phyloP scores from a whole-genome alignment of 1,139 yeast genomes.

The Yamadazyma oceani region DNA sequence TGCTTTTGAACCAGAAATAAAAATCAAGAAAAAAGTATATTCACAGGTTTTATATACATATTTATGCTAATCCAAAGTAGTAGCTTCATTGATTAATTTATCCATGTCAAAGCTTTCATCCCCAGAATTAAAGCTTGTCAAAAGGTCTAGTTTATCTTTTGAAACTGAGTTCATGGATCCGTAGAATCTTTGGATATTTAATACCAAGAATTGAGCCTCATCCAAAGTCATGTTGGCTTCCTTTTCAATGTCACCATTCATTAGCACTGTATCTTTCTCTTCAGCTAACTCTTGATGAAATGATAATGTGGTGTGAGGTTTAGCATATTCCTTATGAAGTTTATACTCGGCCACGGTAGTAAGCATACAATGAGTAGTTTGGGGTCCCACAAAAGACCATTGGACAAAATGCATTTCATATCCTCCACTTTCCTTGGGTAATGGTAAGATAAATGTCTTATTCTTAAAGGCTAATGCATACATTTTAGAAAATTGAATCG shows the following conservation, averaged over 20 bases:
- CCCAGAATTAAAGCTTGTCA: slow-evolving; percentile 71
- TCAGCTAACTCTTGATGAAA: slow-evolving; percentile 79
- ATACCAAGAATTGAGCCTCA: slow-evolving; percentile 75
- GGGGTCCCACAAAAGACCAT: slow-evolving; percentile 87
- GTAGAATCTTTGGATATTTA: slow-evolving; percentile 86
- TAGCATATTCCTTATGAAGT: slow-evolving; percentile 86
- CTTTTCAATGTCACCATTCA: slow-evolving; percentile 83
- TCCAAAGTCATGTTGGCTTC: slow-evolving; percentile 65
- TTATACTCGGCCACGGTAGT: slow-evolving; percentile 93
- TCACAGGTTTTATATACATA: slow-evolving; percentile 6
- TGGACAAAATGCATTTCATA: slow-evolving; percentile 90
- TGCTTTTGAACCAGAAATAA: slow-evolving; percentile 7
- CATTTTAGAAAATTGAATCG: slow-evolving; percentile 57
- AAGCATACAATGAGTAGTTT: slow-evolving; percentile 85
- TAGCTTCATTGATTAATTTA: slow-evolving; percentile 65
- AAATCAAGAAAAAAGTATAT: neutral
- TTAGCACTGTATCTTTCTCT: slow-evolving; percentile 66
- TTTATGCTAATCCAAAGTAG: slow-evolving; percentile 54
- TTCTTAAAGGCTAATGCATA: slow-evolving; percentile 67
- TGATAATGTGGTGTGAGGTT: slow-evolving; percentile 89
- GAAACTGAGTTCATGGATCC: slow-evolving; percentile 59
- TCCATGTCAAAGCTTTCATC: slow-evolving; percentile 64
- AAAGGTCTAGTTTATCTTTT: slow-evolving; percentile 52
- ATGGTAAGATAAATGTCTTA: slow-evolving; percentile 74
- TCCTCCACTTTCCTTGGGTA: slow-evolving; percentile 57